Evolutionary conservation across 371 early-diverging fungal genomes (phyloP).

Genomic region (Haplosporangium sp.): DNA sequence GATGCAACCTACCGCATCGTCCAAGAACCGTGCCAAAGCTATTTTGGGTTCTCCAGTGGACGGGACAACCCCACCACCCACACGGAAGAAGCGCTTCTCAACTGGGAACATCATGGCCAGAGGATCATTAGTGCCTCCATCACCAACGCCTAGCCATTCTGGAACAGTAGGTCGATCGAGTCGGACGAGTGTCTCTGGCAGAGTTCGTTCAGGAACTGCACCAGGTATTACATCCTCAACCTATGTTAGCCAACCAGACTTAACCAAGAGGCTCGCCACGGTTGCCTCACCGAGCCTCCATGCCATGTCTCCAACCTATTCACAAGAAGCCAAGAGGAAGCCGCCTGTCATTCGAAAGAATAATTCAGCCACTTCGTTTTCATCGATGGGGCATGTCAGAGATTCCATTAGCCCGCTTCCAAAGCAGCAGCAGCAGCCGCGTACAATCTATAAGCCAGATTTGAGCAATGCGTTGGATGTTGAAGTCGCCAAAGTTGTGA

Average conservation of each 20-base stretch:
- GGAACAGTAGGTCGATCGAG: background rate
- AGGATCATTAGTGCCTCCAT: conserved; percentile 23
- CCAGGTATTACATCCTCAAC: background rate
- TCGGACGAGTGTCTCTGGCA: background rate
- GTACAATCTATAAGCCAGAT: conserved; percentile 67
- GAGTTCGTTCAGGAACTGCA: background rate
- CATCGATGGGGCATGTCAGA: conserved; percentile 17
- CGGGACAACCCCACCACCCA: background rate
- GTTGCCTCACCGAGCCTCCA: conserved; percentile 22
- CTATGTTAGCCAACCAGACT: conserved; percentile 5
- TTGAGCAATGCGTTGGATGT: conserved; percentile 75
- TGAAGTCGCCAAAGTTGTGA: conserved; percentile 78
- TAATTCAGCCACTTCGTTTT: conserved; percentile 34
- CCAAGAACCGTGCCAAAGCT: conserved; percentile 37
- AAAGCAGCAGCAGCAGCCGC: conserved; percentile 37
- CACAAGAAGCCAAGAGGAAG: conserved; percentile 38
- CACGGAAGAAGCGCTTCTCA: conserved; percentile 35
- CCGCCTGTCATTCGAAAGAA: conserved; percentile 37
- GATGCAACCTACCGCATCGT: conserved; percentile 30
- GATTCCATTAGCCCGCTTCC: conserved; percentile 7
- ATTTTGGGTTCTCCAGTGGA: conserved; percentile 42
- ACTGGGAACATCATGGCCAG: conserved; percentile 38
- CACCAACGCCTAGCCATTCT: conserved; percentile 25
- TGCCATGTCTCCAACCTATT: conserved; percentile 42
- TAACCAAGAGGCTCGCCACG: conserved; percentile 10